Evolutionary conservation across 163 green algal species (phyloP).

Genomic region (Chlorella variabilis): DNA sequence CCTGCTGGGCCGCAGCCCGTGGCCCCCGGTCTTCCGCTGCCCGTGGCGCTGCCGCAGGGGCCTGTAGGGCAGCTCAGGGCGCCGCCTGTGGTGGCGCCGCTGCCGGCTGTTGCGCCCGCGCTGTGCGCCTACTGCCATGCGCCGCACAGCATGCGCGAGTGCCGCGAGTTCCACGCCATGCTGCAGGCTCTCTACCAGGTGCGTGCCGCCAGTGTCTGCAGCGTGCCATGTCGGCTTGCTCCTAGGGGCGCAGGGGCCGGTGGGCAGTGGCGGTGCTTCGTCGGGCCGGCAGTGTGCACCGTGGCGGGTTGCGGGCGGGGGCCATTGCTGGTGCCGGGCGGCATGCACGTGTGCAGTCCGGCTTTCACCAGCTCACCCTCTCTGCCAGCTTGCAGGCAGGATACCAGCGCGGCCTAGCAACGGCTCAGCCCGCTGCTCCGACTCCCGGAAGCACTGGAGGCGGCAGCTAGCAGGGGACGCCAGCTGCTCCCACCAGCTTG

Average conservation of each 20-base stretch:
- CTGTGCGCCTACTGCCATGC: constrained; percentile 22
- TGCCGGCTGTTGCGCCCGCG: background rate
- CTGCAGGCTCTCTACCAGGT: constrained; percentile 28
- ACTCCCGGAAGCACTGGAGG: background rate
- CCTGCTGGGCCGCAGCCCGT: too few relatives aligned
- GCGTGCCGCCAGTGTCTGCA: background rate
- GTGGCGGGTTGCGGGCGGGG: too few relatives aligned
- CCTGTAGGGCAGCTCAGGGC: background rate
- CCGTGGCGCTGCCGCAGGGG: background rate
- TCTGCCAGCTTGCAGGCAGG: constrained; percentile 3
- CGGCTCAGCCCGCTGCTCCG: background rate
- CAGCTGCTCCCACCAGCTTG: too few relatives aligned
- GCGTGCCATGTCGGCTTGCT: too few relatives aligned
- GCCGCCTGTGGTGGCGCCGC: background rate
- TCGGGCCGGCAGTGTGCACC: too few relatives aligned
- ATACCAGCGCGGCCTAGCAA: background rate
- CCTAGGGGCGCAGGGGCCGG: too few relatives aligned
- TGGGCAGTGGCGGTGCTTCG: too few relatives aligned
- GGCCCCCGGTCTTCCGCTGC: constrained; percentile 4
- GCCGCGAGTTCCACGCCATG: constrained; percentile 5
- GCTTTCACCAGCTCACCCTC: background rate
- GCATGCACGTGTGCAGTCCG: background rate
- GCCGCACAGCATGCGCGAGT: constrained; percentile 7
- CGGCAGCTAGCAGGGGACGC: too few relatives aligned
- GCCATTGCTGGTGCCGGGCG: background rate